Conservation (phyloP, 1,139 yeast species). For the Sugiyamaella sp. region DNA sequence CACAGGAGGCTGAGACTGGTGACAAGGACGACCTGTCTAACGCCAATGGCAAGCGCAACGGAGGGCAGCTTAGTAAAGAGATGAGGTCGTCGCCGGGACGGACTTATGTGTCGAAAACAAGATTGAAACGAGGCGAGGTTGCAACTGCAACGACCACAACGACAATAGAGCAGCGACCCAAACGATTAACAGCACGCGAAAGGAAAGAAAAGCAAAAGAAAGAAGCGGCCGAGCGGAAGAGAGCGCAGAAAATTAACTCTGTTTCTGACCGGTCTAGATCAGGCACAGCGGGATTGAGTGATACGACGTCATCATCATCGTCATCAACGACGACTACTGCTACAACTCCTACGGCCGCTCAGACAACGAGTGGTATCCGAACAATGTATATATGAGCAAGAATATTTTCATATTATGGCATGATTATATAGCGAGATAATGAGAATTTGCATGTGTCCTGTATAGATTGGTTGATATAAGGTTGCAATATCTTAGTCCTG, state of each 20-base stretch:
- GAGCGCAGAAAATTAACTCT: neutral
- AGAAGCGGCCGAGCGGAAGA: slow-evolving; percentile 36
- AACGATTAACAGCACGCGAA: slow-evolving; percentile 37
- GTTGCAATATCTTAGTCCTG: neutral
- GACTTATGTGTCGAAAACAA: neutral
- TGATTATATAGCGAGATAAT: neutral
- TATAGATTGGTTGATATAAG: neutral
- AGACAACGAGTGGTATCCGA: slow-evolving; percentile 15
- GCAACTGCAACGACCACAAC: neutral
- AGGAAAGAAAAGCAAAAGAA: slow-evolving; percentile 40
- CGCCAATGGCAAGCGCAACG: neutral
- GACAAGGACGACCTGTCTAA: neutral
- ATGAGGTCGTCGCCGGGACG: neutral
- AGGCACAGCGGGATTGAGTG: slow-evolving; percentile 10
- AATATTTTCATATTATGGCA: neutral
- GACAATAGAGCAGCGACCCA: slow-evolving; percentile 12
- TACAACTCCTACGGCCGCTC: slow-evolving; percentile 12
- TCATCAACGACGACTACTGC: too few species aligned
- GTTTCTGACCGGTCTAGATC: slow-evolving; percentile 10
- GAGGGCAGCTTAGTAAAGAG: slow-evolving; percentile 4
- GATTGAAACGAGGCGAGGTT: neutral
- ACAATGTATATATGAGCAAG: slow-evolving; percentile 15
- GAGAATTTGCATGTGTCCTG: neutral
- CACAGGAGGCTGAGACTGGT: neutral
- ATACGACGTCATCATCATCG: slow-evolving; percentile 6